Conservation (phyloP, 1,284 basidiomycete species). For the Ceratobasidium sp. region DNA sequence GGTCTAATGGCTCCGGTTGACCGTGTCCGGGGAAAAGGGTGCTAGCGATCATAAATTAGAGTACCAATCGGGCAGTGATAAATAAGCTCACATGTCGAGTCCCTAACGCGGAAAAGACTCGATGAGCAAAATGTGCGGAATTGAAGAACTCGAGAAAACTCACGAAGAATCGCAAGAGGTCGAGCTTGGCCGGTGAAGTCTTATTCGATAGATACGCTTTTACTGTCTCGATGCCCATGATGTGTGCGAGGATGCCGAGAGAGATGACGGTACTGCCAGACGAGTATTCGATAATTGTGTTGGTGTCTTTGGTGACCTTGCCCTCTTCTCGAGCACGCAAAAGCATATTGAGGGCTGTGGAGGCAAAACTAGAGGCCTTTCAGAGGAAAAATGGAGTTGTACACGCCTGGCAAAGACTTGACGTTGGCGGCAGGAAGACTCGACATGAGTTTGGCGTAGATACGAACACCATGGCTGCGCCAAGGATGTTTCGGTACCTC, state of each 20-base stretch:
- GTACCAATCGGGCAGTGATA: not conserved
- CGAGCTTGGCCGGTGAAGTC: constrained; percentile 34
- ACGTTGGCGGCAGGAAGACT: constrained; percentile 42
- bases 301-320: constrained; percentile 20
- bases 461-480: constrained; percentile 17
- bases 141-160: not conserved
- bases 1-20: constrained; percentile 36
- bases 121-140: not conserved
- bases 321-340: constrained; percentile 36
- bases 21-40: constrained; percentile 38
- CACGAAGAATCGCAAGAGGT: constrained; percentile 40
- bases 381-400: not conserved
- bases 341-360: constrained; percentile 37
- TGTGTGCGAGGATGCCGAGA: constrained; percentile 38
- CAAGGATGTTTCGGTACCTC: constrained; percentile 41
- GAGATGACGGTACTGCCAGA: constrained; percentile 44
- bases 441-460: constrained; percentile 41
- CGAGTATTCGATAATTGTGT: constrained; percentile 42
- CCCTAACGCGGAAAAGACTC: constrained; percentile 17
- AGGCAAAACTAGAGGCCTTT: not conserved
- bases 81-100: constrained; percentile 28
- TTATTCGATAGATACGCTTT: constrained; percentile 42
- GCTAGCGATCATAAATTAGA: not conserved
- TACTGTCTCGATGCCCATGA: constrained; percentile 42
- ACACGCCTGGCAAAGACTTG: constrained; percentile 36